Percentiles rank a stretch among this genome's conserved stretches.
Conservation (phyloP, 2,329 filamentous ascomycete genomes). For the Basipetospora sp. region DNA sequence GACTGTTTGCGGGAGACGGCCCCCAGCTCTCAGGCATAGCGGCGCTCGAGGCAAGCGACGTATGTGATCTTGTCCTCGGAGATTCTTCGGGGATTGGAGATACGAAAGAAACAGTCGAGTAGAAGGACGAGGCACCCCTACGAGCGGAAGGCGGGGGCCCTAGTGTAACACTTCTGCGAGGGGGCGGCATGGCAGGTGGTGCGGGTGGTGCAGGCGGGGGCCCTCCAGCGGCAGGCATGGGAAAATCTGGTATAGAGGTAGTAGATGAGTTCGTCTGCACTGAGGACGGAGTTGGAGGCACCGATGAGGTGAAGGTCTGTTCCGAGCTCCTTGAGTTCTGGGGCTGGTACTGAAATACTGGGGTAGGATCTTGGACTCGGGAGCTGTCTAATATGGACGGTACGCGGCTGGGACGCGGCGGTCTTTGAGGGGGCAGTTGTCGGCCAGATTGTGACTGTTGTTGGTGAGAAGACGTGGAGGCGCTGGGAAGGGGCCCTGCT, state of each 20-base stretch:
- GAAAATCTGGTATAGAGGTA: constrained; percentile 46
- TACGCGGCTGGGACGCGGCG: constrained; percentile 37
- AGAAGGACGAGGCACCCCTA: constrained; percentile 48
- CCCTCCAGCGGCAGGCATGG: constrained; percentile 23
- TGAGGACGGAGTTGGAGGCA: constrained; percentile 33
- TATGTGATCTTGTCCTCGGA: constrained; percentile 39
- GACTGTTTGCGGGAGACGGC: constrained; percentile 27
- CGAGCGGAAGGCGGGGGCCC: constrained; percentile 47
- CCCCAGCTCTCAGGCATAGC: constrained; percentile 58
- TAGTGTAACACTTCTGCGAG: constrained; percentile 36
- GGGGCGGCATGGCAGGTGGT: constrained; percentile 16
- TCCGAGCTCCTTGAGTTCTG: constrained; percentile 21
- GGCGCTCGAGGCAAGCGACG: constrained; percentile 57
- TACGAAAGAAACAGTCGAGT: constrained; percentile 51
- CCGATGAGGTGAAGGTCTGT: constrained; percentile 24
- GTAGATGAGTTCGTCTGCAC: constrained; percentile 38
- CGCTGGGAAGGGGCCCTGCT: constrained; percentile 22
- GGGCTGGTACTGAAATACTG: constrained; percentile 33
- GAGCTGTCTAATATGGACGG: constrained; percentile 17
- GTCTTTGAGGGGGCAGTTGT: constrained; percentile 38
- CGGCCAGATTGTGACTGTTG: no score
- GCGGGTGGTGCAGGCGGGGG: constrained; percentile 15
- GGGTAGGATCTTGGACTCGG: constrained; percentile 39
- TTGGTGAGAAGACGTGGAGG: constrained; percentile 17
- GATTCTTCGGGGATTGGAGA: constrained; percentile 65